Conservation (phyloP, 1,139 yeast genomes). For the Zygoascus sp. region DNA sequence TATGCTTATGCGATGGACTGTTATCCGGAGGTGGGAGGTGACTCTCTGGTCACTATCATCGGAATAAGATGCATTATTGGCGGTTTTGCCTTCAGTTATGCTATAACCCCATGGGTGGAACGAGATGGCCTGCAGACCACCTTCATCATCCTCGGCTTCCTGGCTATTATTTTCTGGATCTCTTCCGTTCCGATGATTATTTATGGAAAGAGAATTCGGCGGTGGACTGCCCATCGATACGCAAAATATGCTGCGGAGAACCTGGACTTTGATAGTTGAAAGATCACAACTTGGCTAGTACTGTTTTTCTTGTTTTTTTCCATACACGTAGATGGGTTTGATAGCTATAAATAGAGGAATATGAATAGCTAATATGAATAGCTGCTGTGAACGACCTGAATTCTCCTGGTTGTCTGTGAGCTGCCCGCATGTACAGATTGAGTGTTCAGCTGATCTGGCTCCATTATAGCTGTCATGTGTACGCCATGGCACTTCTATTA, state of each 20-base stretch:
- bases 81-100: conserved; percentile 47
- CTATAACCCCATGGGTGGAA: conserved; percentile 45
- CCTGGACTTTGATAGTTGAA: background rate
- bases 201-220: conserved; percentile 26
- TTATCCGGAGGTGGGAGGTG: conserved; percentile 49
- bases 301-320: too few relatives aligned
- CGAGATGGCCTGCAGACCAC: conserved; percentile 43
- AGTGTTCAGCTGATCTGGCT: too few relatives aligned
- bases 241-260: conserved; percentile 9
- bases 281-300: too few relatives aligned
- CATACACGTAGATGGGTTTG: too few relatives aligned
- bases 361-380: too few relatives aligned
- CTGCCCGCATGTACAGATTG: too few relatives aligned
- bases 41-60: conserved; percentile 44
- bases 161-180: conserved; percentile 40
- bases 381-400: too few relatives aligned
- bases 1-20: conserved; percentile 52
- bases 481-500: too few relatives aligned
- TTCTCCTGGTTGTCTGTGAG: too few relatives aligned
- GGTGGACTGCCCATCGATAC: conserved; percentile 17
- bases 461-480: too few relatives aligned
- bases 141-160: conserved; percentile 43
- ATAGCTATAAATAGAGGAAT: too few relatives aligned
- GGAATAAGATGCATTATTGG: conserved; percentile 33
- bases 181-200: conserved; percentile 41